Conservation (phyloP, 805 yeast species). For the Debaryomyces castellii region DNA sequence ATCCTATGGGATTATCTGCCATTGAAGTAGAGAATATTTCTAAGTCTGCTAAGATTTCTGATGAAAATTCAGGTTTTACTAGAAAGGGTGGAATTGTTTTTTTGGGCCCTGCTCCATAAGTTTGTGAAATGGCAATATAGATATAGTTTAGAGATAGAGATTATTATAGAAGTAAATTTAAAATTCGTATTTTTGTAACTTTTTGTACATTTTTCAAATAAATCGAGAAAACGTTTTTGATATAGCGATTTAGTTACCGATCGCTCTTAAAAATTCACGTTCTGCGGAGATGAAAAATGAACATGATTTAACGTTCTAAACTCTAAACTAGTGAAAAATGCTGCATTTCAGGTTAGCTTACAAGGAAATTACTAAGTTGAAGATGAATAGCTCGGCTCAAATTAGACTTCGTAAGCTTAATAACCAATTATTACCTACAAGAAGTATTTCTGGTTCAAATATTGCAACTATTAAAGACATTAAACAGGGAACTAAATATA, state of each 20-base stretch:
- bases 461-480: slow-evolving; percentile 4
- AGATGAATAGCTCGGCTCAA: slow-evolving; percentile 2
- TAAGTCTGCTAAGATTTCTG: slow-evolving; percentile 60
- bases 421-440: slow-evolving; percentile 8
- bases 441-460: slow-evolving; percentile 4
- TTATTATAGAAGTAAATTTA: too few species aligned
- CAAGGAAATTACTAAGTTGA: background rate
- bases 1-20: slow-evolving; percentile 78
- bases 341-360: background rate
- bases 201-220: too few species aligned
- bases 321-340: background rate
- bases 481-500: slow-evolving; percentile 33
- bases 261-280: too few species aligned
- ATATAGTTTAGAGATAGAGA: too few species aligned
- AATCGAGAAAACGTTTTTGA: too few species aligned
- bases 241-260: too few species aligned
- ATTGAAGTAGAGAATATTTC: slow-evolving; percentile 55
- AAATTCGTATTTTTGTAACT: too few species aligned
- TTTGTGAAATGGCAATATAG: background rate
- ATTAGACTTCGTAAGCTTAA: slow-evolving; percentile 11
- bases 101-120: slow-evolving; percentile 18
- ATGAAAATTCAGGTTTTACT: slow-evolving; percentile 60
- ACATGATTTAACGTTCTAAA: background rate
- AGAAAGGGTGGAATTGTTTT: slow-evolving; percentile 32
- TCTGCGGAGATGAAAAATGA: background rate